Percentiles rank a stretch among this genome's conserved stretches.
phyloP scores from a whole-genome alignment of 106 monocot genomes.

The Acanthochlamys bracteata region DNA sequence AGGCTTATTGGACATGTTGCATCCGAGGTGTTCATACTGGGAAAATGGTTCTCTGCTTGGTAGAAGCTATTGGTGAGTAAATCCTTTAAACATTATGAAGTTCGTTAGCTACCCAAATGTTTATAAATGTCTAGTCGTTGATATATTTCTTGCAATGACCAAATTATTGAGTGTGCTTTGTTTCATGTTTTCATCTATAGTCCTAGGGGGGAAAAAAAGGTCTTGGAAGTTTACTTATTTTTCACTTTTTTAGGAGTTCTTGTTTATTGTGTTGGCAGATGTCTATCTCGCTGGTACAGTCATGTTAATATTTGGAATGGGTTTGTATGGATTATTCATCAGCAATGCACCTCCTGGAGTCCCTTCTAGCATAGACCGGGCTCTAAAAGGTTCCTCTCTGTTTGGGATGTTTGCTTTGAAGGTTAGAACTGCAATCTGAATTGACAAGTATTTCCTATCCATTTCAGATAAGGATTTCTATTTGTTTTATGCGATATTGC shows the following conservation, averaged over 20 bases:
- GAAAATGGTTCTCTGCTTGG: conserved; percentile 87
- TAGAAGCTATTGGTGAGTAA: conserved; percentile 88
- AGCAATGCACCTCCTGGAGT: conserved; percentile 47
- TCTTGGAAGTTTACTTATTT: too few relatives aligned
- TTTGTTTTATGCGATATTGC: not conserved
- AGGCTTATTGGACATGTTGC: conserved; percentile 78
- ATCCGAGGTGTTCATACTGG: conserved; percentile 78
- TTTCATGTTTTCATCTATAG: not conserved
- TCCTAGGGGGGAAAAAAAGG: too few relatives aligned
- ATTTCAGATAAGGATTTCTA: not conserved
- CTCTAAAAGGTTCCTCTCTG: conserved; percentile 66
- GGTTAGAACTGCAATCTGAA: conserved; percentile 25
- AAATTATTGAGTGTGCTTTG: not conserved
- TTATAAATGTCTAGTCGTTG: not conserved
- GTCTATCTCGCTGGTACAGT: conserved; percentile 92
- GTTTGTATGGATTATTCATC: conserved; percentile 77
- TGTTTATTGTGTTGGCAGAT: conserved; percentile 22
- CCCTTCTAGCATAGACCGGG: conserved; percentile 42
- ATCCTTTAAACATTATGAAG: not conserved
- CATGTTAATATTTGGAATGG: conserved; percentile 93
- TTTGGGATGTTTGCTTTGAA: conserved; percentile 92
- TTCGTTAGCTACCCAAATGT: not conserved
- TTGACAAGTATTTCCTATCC: not conserved
- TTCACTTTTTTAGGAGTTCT: too few relatives aligned
- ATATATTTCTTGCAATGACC: too few relatives aligned